Evolutionary conservation across 2,329 filamentous ascomycete species (phyloP).

Genomic region (Arthrinium phaeospermum): DNA sequence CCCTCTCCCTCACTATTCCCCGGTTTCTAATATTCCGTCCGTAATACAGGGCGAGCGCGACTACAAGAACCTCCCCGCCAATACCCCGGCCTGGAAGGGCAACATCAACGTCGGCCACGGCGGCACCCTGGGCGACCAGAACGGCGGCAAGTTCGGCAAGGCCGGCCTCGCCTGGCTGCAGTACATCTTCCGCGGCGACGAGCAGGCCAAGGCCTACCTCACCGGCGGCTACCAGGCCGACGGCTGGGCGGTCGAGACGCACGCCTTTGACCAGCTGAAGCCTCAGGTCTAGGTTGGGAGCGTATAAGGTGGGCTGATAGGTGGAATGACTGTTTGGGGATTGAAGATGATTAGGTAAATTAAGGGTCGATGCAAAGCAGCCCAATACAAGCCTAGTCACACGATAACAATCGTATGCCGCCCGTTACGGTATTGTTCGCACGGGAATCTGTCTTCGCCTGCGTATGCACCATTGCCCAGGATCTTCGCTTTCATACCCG

Average conservation of each 20-base stretch:
- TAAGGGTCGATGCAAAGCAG: too few relatives aligned
- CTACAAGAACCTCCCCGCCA: slow-evolving; percentile 25
- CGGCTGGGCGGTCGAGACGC: slow-evolving; percentile 20
- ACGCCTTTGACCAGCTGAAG: slow-evolving; percentile 7
- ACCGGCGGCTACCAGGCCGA: slow-evolving; percentile 21
- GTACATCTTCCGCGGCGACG: slow-evolving; percentile 22
- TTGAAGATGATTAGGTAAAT: neutral
- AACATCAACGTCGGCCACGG: slow-evolving; percentile 31
- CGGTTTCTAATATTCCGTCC: neutral
- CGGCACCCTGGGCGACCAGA: slow-evolving; percentile 28
- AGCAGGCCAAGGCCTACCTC: slow-evolving; percentile 19
- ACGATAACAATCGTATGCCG: neutral
- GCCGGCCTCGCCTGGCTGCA: slow-evolving; percentile 24
- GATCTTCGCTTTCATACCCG: neutral
- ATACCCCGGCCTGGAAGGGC: slow-evolving; percentile 30
- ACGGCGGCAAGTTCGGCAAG: slow-evolving; percentile 29
- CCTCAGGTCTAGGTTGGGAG: neutral
- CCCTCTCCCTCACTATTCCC: neutral
- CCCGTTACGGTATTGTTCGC: neutral
- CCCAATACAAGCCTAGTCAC: neutral
- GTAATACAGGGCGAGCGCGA: slow-evolving; percentile 28
- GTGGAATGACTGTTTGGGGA: too few relatives aligned
- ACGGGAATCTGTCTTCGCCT: neutral
- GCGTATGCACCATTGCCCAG: neutral
- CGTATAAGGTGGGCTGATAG: too few relatives aligned